phyloP scores from a whole-genome alignment of 768 basidiomycete genomes.

The Tylopilus rubrobrunneus region DNA sequence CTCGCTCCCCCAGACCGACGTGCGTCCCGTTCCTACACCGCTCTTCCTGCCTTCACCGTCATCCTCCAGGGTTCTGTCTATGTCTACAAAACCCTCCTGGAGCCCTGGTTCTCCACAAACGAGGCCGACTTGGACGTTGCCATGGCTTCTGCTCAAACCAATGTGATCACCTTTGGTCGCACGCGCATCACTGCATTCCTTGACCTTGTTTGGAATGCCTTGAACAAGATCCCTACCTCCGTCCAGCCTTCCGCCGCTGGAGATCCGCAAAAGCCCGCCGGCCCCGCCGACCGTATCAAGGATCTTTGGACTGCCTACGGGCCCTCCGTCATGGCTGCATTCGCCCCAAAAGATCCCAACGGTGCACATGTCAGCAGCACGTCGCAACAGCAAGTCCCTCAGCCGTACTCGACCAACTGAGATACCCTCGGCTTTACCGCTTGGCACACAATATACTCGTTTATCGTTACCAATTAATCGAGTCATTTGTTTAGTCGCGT shows the following conservation, averaged over 20 bases:
- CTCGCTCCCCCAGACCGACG: constrained; percentile 67
- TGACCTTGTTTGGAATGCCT: constrained; percentile 41
- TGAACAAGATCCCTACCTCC: constrained; percentile 36
- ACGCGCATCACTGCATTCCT: constrained; percentile 45
- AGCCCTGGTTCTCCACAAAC: constrained; percentile 57
- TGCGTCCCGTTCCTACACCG: constrained; percentile 22
- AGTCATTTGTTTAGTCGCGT: constrained; percentile 1
- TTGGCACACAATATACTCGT: background rate
- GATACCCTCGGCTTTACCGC: background rate
- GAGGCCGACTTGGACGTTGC: constrained; percentile 59
- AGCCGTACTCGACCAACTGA: constrained; percentile 14
- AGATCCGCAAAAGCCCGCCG: constrained; percentile 17
- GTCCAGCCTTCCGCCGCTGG: constrained; percentile 23
- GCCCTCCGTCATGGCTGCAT: constrained; percentile 35
- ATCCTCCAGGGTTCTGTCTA: constrained; percentile 57
- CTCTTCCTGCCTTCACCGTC: constrained; percentile 5
- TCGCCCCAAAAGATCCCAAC: constrained; percentile 13
- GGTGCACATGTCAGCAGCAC: constrained; percentile 9
- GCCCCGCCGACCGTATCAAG: constrained; percentile 31
- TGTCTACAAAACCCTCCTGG: constrained; percentile 56
- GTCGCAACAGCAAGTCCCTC: background rate
- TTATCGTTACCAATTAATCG: background rate
- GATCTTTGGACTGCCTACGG: constrained; percentile 41
- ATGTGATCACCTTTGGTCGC: constrained; percentile 53
- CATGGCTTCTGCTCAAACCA: constrained; percentile 51